Conservation (phyloP, 2,329 filamentous ascomycete species). For the Mariannaea sp. region DNA sequence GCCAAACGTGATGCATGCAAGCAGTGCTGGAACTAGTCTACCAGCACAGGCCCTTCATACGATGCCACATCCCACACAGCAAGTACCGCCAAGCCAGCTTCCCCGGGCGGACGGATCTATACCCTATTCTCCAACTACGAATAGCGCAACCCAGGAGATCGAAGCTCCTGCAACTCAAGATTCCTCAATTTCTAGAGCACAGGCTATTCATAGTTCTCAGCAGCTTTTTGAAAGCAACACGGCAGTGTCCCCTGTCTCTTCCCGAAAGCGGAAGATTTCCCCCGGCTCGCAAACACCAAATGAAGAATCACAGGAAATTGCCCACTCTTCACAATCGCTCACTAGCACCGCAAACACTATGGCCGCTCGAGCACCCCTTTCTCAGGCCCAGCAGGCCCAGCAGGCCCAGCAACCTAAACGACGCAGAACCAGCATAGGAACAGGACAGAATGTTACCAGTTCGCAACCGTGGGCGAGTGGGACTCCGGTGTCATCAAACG, state of each 20-base stretch:
- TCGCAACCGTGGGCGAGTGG: slow-evolving; percentile 18
- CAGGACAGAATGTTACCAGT: slow-evolving; percentile 7
- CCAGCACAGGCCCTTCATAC: neutral
- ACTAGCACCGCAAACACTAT: neutral
- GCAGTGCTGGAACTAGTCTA: neutral
- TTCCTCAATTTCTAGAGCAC: neutral
- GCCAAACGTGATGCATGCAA: neutral
- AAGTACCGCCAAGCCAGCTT: neutral
- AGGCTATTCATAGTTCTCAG: neutral
- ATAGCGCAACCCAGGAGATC: neutral
- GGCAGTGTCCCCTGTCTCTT: neutral
- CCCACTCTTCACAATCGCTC: slow-evolving; percentile 6
- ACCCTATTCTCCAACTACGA: neutral
- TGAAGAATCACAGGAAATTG: neutral
- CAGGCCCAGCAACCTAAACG: slow-evolving; percentile 35
- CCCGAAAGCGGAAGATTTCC: slow-evolving; percentile 23
- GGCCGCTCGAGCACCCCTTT: neutral
- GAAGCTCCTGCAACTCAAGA: neutral
- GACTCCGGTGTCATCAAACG: slow-evolving; percentile 19
- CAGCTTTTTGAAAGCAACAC: neutral
- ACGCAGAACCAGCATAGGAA: slow-evolving; percentile 29
- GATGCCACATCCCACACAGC: neutral
- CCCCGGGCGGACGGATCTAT: neutral
- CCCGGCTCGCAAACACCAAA: slow-evolving; percentile 6
- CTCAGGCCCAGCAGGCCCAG: slow-evolving; percentile 25